Percentiles rank a stretch among this genome's conserved stretches.
Evolutionary conservation across 495 filamentous ascomycete genomes (phyloP).

Genomic region (Penicillium macrosclerotiorum): DNA sequence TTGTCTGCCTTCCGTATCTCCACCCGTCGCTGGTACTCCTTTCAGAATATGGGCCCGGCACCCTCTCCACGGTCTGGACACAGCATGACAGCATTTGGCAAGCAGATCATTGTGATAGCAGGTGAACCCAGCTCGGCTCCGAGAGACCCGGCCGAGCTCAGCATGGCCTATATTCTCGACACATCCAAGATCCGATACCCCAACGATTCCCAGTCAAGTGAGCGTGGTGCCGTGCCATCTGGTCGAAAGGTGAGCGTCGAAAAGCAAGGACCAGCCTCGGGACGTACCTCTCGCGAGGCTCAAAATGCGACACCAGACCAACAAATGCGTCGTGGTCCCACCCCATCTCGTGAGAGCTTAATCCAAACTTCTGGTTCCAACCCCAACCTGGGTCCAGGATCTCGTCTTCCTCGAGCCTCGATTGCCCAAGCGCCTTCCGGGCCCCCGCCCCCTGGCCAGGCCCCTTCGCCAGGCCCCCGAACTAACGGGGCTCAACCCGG

Average conservation of each 20-base stretch:
- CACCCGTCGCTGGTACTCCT: slow-evolving; percentile 94
- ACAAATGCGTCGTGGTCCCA: slow-evolving; percentile 46
- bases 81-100: slow-evolving; percentile 93
- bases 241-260: slow-evolving; percentile 41
- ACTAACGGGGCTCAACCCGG: slow-evolving; percentile 34
- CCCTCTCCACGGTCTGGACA: slow-evolving; percentile 93
- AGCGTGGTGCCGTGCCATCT: slow-evolving; percentile 24
- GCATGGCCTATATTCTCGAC: slow-evolving; percentile 86
- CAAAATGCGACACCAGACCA: slow-evolving; percentile 56
- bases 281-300: slow-evolving; percentile 60
- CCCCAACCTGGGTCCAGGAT: slow-evolving; percentile 45
- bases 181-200: slow-evolving; percentile 96
- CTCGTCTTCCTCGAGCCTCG: slow-evolving; percentile 68
- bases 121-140: slow-evolving; percentile 91
- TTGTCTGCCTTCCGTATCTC: slow-evolving; percentile 93
- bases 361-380: slow-evolving; percentile 29
- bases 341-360: slow-evolving; percentile 53
- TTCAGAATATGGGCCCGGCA: slow-evolving; percentile 98
- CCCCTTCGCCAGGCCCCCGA: slow-evolving; percentile 75
- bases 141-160: slow-evolving; percentile 76
- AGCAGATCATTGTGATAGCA: slow-evolving; percentile 86
- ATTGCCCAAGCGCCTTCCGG: slow-evolving; percentile 71
- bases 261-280: slow-evolving; percentile 30
- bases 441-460: slow-evolving; percentile 82
- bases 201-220: slow-evolving; percentile 61